Evolutionary conservation across 805 yeast genomes (phyloP).

Genomic region (Kluyveromyces nonfermentans): DNA sequence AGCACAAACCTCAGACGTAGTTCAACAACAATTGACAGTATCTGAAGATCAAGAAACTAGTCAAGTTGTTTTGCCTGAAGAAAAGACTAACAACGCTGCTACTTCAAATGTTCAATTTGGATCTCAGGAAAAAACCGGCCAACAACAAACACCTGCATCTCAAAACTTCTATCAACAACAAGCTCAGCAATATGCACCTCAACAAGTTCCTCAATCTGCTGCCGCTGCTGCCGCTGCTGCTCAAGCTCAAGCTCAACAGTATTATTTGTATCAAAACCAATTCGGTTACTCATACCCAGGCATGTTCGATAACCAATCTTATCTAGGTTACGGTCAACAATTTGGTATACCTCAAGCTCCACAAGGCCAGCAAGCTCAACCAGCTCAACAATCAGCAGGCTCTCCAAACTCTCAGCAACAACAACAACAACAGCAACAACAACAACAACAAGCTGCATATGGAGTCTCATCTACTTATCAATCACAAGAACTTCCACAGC

Average conservation of each 20-base stretch:
- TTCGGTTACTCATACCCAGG: slow-evolving; percentile 31
- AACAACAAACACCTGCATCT: slow-evolving; percentile 9
- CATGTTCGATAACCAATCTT: slow-evolving; percentile 27
- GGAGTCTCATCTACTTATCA: slow-evolving; percentile 20
- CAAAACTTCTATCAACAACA: slow-evolving; percentile 15
- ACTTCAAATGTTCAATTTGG: slow-evolving; percentile 18
- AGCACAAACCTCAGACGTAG: slow-evolving; percentile 10
- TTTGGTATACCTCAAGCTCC: slow-evolving; percentile 22
- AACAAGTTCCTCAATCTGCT: slow-evolving; percentile 21
- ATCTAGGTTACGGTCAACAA: slow-evolving; percentile 18
- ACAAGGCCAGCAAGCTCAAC: slow-evolving; percentile 12
- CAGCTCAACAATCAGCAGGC: slow-evolving; percentile 9
- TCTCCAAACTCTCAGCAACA: slow-evolving; percentile 8
- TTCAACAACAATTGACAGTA: slow-evolving; percentile 17
- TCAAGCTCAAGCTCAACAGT: slow-evolving; percentile 21
- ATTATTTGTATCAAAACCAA: slow-evolving; percentile 30
- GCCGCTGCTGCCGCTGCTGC: slow-evolving; percentile 23
- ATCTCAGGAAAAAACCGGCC: slow-evolving; percentile 4
- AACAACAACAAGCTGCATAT: slow-evolving; percentile 19
- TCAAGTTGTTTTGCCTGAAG: slow-evolving; percentile 3
- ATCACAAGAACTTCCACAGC: slow-evolving; percentile 13
- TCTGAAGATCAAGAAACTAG: not conserved
- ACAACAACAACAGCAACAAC: slow-evolving; percentile 21
- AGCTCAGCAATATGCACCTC: slow-evolving; percentile 12
- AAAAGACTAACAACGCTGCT: slow-evolving; percentile 20